Conservation (phyloP, 1,139 yeast genomes). For the Yamadazyma sp. region DNA sequence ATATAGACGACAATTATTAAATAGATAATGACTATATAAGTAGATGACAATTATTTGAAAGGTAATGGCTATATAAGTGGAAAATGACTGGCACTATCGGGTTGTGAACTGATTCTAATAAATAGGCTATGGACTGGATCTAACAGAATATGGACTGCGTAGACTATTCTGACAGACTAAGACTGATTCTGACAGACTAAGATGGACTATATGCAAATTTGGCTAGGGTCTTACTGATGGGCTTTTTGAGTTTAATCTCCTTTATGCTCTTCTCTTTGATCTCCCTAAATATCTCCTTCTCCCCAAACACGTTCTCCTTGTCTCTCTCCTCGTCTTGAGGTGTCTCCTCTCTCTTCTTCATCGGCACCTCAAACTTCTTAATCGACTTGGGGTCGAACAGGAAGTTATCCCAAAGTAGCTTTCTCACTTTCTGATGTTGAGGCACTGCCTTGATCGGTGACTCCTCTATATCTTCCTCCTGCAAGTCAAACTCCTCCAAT, state of each 20-base stretch:
- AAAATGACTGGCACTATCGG: background rate
- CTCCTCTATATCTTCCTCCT: slow-evolving; percentile 43
- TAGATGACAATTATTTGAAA: background rate
- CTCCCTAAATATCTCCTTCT: background rate
- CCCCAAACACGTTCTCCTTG: too few species aligned
- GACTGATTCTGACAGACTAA: too few species aligned
- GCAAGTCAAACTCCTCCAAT: slow-evolving; percentile 18
- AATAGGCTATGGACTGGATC: too few species aligned
- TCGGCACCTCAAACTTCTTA: background rate
- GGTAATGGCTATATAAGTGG: background rate
- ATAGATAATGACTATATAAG: background rate
- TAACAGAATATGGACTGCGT: too few species aligned
- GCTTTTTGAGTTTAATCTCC: background rate
- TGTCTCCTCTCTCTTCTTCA: background rate
- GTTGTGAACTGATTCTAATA: too few species aligned
- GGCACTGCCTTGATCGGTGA: slow-evolving; percentile 33
- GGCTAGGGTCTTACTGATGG: slow-evolving; percentile 12
- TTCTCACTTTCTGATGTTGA: slow-evolving; percentile 15
- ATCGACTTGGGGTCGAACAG: slow-evolving; percentile 20
- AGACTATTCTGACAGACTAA: too few species aligned
- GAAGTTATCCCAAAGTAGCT: slow-evolving; percentile 27
- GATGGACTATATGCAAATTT: slow-evolving; percentile 17
- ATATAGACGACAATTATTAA: background rate
- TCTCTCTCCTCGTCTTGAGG: too few species aligned
- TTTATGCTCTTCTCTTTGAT: background rate